Evolutionary conservation across 176 grass and related monocot genomes (phyloP).

Genomic region (Oryza brachyantha): DNA sequence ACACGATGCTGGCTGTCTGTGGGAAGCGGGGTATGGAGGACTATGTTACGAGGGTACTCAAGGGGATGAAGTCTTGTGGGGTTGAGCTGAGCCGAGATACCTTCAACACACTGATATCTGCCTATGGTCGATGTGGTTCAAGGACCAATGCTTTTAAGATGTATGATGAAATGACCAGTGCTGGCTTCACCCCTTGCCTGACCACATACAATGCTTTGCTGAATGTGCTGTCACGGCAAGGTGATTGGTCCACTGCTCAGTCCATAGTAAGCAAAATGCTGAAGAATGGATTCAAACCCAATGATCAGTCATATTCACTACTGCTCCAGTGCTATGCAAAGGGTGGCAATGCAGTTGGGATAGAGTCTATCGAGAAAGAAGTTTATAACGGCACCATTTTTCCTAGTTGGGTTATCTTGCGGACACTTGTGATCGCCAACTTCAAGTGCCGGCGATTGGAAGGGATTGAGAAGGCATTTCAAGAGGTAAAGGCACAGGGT

Average conservation of each 20-base stretch:
- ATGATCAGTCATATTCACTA: slow-evolving; percentile 71
- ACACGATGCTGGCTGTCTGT: slow-evolving; percentile 75
- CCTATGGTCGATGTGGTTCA: slow-evolving; percentile 78
- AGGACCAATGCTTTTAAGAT: slow-evolving; percentile 63
- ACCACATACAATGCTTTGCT: slow-evolving; percentile 81
- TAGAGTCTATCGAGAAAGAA: slow-evolving; percentile 61
- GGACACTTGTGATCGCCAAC: slow-evolving; percentile 78
- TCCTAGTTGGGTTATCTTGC: slow-evolving; percentile 84
- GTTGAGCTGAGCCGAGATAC: slow-evolving; percentile 66
- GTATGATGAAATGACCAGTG: slow-evolving; percentile 76
- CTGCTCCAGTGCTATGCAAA: slow-evolving; percentile 79
- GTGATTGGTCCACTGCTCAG: slow-evolving; percentile 58
- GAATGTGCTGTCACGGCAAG: slow-evolving; percentile 68
- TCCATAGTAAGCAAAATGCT: slow-evolving; percentile 63
- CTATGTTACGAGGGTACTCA: slow-evolving; percentile 56
- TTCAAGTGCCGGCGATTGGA: slow-evolving; percentile 66
- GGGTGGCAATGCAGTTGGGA: slow-evolving; percentile 46
- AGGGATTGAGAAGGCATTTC: slow-evolving; percentile 66
- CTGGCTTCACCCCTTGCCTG: slow-evolving; percentile 63
- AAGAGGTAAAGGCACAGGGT: slow-evolving; percentile 66
- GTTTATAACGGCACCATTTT: slow-evolving; percentile 66
- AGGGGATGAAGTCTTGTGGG: slow-evolving; percentile 70
- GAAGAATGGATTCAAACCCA: slow-evolving; percentile 80
- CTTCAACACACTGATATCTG: slow-evolving; percentile 74
- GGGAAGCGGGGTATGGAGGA: slow-evolving; percentile 73